Evolutionary conservation across 176 grass and related monocot genomes (phyloP), one percentile per base, ranked within the genome.

Genomic region (Oryza longistaminata): DNA sequence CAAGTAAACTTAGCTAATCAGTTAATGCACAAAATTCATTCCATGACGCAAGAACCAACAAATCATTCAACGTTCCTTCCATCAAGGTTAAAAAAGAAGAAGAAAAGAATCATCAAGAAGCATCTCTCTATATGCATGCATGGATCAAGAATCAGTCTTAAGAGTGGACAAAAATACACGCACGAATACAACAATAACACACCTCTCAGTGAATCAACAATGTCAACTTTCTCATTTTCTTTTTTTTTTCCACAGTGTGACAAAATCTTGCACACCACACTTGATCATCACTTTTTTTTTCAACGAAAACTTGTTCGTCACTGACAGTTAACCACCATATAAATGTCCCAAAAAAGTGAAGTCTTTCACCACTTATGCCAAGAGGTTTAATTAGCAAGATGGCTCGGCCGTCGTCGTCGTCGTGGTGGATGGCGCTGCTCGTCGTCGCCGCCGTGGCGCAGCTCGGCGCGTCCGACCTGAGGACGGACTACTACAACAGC

Each of bases 401-500:
- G 84, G 46, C 74, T 0, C 3, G 48, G 68, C 65, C 65, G 48
- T 49, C 73, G 74, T 27, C 73, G 74, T 27, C 62, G 74, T 27
- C 62, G 74, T 27, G 9, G 13, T 60, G 17, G 37, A 37, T 11
- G 50, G 26, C 9, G 67, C 3, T 80, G 76, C 13, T 88, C 73
- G n/a, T 61, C 49, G 7, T 46, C 9, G 67, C 66, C 72, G 0
- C 77, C 22, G 60, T 84, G 15, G 75, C 67, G 70, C 75, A 40
- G 35, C 84, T 85, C 62, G 76, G 82, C 79, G 77, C 81, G 25
- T 79, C 95, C 10, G 85, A 64, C 31, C 90, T 97, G 77, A 77
- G 48, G 16, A 17, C 12, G 58, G 66, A 34, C 35, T 97, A 97
- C 90, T 97, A 97, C 76, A 74, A 73, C 66, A 79, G 65, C 66